Evolutionary conservation across 768 basidiomycete genomes (phyloP).

Genomic region (Trametes sanguinea): DNA sequence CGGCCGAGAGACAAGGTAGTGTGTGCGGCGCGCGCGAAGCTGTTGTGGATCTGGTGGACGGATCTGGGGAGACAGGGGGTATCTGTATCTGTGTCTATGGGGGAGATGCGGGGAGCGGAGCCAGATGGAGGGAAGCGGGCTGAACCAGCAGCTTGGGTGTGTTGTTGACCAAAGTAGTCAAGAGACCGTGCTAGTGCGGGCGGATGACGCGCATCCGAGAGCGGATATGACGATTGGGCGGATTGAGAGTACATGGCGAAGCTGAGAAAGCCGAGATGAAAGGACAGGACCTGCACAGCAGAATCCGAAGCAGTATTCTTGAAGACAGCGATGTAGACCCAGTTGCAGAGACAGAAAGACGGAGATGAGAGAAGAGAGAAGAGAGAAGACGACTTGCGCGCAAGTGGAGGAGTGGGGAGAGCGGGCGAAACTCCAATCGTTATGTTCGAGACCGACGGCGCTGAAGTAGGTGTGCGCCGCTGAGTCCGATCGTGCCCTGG

Average conservation of each 20-base stretch:
- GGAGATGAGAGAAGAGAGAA: not conserved
- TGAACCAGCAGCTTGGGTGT: slow-evolving; percentile 3
- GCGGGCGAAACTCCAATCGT: slow-evolving; percentile 4
- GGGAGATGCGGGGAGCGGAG: not conserved
- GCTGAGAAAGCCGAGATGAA: not conserved
- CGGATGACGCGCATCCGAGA: slow-evolving; percentile 16
- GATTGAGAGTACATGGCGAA: not conserved
- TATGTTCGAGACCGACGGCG: not conserved
- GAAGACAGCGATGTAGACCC: not conserved
- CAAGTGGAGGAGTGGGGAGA: not conserved
- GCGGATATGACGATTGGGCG: slow-evolving; percentile 13
- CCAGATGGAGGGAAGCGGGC: slow-evolving; percentile 1
- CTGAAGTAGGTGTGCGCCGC: slow-evolving; percentile 2
- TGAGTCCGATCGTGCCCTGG: slow-evolving; percentile 14
- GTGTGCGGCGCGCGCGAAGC: not conserved
- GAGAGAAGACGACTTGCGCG: not conserved
- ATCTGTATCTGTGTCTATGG: not conserved
- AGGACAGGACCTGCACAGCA: not conserved
- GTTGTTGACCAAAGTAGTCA: not conserved
- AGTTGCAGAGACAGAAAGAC: too few relatives aligned
- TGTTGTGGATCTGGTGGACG: not conserved
- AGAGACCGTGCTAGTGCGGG: not conserved
- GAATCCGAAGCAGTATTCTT: not conserved
- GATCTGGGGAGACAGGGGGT: slow-evolving; percentile 13
- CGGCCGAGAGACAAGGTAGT: not conserved